Conservation (phyloP, 768 basidiomycete genomes). For the Leucogyrophana mollusca region DNA sequence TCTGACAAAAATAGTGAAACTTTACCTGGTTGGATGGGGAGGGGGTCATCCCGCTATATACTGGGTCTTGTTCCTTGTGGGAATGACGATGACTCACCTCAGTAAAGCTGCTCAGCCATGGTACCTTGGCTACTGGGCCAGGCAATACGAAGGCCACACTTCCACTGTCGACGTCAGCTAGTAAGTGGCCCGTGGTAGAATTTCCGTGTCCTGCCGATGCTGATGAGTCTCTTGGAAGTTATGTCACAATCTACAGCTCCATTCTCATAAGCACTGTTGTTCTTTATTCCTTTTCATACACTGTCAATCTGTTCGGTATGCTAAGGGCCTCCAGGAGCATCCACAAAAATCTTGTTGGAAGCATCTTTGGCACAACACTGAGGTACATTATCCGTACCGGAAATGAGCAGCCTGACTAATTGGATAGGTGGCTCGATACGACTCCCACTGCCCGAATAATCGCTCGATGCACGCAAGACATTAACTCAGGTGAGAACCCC, state of each 20-base stretch:
- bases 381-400: conserved; percentile 44
- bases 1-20: conserved; percentile 14
- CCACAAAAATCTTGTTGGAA: conserved; percentile 49
- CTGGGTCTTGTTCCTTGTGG: conserved; percentile 24
- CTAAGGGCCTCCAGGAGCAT: conserved; percentile 55
- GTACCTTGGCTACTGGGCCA: conserved; percentile 46
- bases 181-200: conserved; percentile 22
- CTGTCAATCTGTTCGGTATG: conserved; percentile 44
- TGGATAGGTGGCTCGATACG: conserved; percentile 25
- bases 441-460: conserved; percentile 29
- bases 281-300: conserved; percentile 31
- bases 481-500: background rate
- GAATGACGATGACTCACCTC: conserved; percentile 19
- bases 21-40: conserved; percentile 18
- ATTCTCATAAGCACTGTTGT: conserved; percentile 31
- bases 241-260: conserved; percentile 43
- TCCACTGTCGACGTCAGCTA: conserved; percentile 29
- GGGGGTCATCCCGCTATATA: conserved; percentile 24
- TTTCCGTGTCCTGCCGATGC: background rate
- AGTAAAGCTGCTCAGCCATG: conserved; percentile 30
- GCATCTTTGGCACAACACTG: conserved; percentile 59
- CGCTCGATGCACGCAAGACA: conserved; percentile 23
- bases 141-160: conserved; percentile 34
- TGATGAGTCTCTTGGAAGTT: conserved; percentile 36
- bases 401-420: conserved; percentile 11